phyloP scores from a whole-genome alignment of 2,329 filamentous ascomycete genomes.

The Trichoderma citrinoviride region DNA sequence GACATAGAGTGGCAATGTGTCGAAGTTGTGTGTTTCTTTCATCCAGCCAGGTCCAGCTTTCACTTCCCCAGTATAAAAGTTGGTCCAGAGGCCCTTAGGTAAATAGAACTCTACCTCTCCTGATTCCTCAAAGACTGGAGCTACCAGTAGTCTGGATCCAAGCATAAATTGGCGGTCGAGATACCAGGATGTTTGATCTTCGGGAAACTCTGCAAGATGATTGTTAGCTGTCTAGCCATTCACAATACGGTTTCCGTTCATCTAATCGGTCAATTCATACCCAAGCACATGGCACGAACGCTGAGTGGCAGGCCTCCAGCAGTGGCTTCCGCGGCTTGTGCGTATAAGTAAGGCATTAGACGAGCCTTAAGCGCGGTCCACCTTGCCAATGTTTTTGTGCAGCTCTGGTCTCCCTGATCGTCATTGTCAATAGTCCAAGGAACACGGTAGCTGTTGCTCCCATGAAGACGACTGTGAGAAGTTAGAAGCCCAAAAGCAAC shows the following conservation, averaged over 20 bases:
- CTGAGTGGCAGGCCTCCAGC: slow-evolving; percentile 57
- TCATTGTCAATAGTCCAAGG: slow-evolving; percentile 70
- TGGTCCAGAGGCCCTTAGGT: slow-evolving; percentile 48
- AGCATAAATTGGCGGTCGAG: slow-evolving; percentile 73
- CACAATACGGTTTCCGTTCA: neutral
- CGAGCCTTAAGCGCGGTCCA: slow-evolving; percentile 52
- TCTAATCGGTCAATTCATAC: neutral
- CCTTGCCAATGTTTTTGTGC: slow-evolving; percentile 47
- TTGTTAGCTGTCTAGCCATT: neutral
- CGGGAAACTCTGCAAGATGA: slow-evolving; percentile 56
- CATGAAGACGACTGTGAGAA: slow-evolving; percentile 68
- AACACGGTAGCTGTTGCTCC: slow-evolving; percentile 68
- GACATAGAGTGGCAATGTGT: slow-evolving; percentile 57
- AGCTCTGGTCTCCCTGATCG: slow-evolving; percentile 54
- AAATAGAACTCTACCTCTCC: slow-evolving; percentile 67
- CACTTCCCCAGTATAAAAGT: slow-evolving; percentile 48
- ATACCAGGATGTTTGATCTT: slow-evolving; percentile 65
- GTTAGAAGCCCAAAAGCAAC: slow-evolving; percentile 72
- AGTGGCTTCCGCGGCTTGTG: slow-evolving; percentile 42
- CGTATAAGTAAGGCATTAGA: slow-evolving; percentile 52
- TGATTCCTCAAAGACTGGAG: slow-evolving; percentile 61
- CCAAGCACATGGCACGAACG: slow-evolving; percentile 62
- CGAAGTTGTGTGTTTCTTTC: slow-evolving; percentile 57
- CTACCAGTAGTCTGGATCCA: slow-evolving; percentile 61
- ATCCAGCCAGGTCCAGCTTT: slow-evolving; percentile 56